phyloP scores from a whole-genome alignment of 2,329 filamentous ascomycete genomes.

The Sporothrix pallida region DNA sequence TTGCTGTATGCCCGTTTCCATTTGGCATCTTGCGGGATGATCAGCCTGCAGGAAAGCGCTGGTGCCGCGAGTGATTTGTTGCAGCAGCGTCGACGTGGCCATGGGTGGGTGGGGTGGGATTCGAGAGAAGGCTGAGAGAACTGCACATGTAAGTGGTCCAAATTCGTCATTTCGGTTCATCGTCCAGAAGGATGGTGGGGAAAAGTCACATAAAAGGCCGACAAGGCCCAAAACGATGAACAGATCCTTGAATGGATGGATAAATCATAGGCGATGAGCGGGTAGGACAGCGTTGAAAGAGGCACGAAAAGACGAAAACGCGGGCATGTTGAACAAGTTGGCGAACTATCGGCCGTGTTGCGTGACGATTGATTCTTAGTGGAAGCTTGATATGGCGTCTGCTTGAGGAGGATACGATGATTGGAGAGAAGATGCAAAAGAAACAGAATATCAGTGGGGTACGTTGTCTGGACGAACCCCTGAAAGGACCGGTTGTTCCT shows the following conservation, averaged over 20 bases:
- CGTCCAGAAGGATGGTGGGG: background rate
- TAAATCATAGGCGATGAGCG: background rate
- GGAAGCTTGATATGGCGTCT: too few species aligned
- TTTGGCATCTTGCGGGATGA: background rate
- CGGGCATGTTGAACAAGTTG: too few species aligned
- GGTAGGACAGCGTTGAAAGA: background rate
- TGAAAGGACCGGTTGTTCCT: background rate
- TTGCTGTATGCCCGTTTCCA: background rate
- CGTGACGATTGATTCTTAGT: too few species aligned
- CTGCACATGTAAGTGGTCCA: conserved; percentile 1
- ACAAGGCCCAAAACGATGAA: too few species aligned
- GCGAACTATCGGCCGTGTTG: background rate
- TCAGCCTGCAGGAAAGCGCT: conserved; percentile 19
- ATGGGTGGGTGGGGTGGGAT: conserved; percentile 12
- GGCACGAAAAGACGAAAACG: too few species aligned
- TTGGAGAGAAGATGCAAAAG: background rate
- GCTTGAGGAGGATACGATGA: background rate
- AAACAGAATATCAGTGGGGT: too few species aligned
- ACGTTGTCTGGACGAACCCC: too few species aligned
- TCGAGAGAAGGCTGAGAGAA: conserved; percentile 22
- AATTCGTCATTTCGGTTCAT: background rate
- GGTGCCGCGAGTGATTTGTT: background rate
- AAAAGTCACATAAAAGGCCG: too few species aligned
- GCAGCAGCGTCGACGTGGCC: conserved; percentile 23
- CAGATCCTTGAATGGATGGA: background rate